Evolutionary conservation across 2,329 filamentous ascomycete genomes (phyloP).

Genomic region (Chalaropsis thielavioides): DNA sequence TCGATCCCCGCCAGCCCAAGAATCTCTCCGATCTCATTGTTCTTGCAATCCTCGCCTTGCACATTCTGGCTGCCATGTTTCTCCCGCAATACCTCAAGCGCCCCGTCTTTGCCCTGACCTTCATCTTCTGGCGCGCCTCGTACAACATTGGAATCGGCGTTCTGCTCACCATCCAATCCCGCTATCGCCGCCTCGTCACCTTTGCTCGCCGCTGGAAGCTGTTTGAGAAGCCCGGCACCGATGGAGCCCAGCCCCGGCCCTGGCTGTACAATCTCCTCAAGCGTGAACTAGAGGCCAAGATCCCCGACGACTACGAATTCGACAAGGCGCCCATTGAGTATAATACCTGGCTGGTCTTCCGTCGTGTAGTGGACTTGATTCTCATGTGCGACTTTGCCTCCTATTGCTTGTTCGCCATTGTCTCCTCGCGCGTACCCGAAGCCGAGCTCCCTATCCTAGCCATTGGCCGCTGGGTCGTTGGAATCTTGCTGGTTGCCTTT

Average conservation of each 20-base stretch:
- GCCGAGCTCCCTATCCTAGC: conserved; percentile 58
- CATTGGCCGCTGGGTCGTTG: conserved; percentile 60
- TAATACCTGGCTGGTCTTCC: conserved; percentile 97
- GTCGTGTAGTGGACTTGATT: conserved; percentile 88
- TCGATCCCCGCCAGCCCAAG: conserved; percentile 89
- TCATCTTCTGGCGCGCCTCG: conserved; percentile 78
- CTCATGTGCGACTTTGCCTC: conserved; percentile 98
- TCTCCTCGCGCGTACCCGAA: conserved; percentile 61
- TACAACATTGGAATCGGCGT: conserved; percentile 94
- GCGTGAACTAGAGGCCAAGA: conserved; percentile 84
- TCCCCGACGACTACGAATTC: conserved; percentile 84
- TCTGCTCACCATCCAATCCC: conserved; percentile 77
- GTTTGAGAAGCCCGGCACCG: conserved; percentile 61
- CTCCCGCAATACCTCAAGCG: conserved; percentile 57
- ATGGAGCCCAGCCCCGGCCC: conserved; percentile 70
- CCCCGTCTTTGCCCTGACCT: conserved; percentile 67
- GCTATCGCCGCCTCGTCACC: conserved; percentile 68
- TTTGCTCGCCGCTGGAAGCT: conserved; percentile 80
- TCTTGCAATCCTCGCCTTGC: conserved; percentile 58
- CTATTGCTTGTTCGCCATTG: conserved; percentile 88
- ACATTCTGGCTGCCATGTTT: conserved; percentile 58
- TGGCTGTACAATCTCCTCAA: conserved; percentile 74
- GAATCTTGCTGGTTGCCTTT: conserved; percentile 70
- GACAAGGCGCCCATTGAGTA: conserved; percentile 91
- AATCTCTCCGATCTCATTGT: conserved; percentile 78